phyloP scores from a whole-genome alignment of 2,329 filamentous ascomycete species.

The Penicillium frequentans region DNA sequence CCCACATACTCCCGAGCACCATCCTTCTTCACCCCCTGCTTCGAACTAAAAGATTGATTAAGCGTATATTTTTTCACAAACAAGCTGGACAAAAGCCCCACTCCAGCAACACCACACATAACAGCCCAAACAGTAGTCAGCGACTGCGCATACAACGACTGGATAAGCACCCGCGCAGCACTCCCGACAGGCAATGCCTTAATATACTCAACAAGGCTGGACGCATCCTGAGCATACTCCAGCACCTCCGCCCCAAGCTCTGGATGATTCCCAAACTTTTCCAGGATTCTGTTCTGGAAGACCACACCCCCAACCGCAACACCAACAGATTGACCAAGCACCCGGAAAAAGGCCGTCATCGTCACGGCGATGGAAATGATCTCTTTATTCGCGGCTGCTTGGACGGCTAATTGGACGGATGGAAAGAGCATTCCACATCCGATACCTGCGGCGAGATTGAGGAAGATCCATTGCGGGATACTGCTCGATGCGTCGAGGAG shows the following conservation, averaged over 20 bases:
- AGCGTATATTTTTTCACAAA: constrained; percentile 48
- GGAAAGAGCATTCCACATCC: constrained; percentile 8
- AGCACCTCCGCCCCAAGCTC: constrained; percentile 47
- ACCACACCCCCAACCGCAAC: constrained; percentile 12
- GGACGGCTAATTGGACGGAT: constrained; percentile 7
- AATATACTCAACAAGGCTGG: constrained; percentile 57
- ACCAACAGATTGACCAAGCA: constrained; percentile 11
- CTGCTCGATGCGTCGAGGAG: constrained; percentile 42
- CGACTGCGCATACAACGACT: constrained; percentile 53
- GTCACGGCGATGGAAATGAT: constrained; percentile 8
- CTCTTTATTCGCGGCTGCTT: constrained; percentile 5
- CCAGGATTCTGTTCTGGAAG: constrained; percentile 54
- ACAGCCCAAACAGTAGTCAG: constrained; percentile 56
- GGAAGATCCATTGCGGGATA: constrained; percentile 56
- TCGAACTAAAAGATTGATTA: constrained; percentile 7
- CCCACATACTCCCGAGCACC: too few relatives aligned
- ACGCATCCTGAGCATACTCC: constrained; percentile 56
- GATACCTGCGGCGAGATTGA: constrained; percentile 47
- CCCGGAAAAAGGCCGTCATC: constrained; percentile 10
- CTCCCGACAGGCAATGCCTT: constrained; percentile 48
- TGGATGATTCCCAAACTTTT: constrained; percentile 49
- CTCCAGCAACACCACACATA: constrained; percentile 50
- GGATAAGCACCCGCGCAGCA: constrained; percentile 39
- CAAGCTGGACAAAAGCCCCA: constrained; percentile 52
- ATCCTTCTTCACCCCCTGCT: constrained; percentile 3